Evolutionary conservation across 2,329 filamentous ascomycete species (phyloP), one percentile per base, ranked within the genome.

Genomic region (Laburnicola sp.): DNA sequence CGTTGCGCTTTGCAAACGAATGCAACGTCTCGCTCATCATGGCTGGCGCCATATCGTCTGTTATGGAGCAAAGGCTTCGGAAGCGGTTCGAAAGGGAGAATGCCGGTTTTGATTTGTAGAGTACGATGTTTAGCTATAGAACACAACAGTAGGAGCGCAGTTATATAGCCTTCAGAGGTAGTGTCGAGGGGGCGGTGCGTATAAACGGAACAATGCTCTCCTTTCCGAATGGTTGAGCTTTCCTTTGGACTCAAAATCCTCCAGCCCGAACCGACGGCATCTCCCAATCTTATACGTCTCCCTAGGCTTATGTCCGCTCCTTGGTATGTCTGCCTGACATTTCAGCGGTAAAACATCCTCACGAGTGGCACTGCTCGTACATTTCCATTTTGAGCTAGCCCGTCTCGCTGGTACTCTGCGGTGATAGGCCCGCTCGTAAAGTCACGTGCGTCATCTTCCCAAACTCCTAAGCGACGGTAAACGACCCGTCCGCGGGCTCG

Each of bases 1-100:
- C 49, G 39, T 53, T 51, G 31, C 56, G 50, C 44, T 55, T 55
- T 23, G 45, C 48, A 23, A 57, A 31, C 9, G 40, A 34, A 8
- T 42, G 40, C 22, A 45, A 6, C 6, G 39, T 44, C 23, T 43
- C 34, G 43, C 47, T 10, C 35, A 36, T 11, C 27, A 30, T n/a
- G 6, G 22, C 16, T 7, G 45, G 36, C 10, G 45, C 37, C 41
- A 51, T 46, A 6, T 4, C 21, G 8, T 25, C 25, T 41, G 38
- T 36, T 3, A 22, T 27, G 31, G 10, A 10, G 21, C 16, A 30
- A 7, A 6, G 25, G 2, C 4, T 11, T 26, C 7, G 22, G 36
- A 36, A 10, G n/a, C 39, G 26, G 4, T 31, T 11, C n/a, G 27
- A 28, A 2, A 31, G n/a, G 2, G 25, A 11, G 11, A 9, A 38